Base-by-base conservation (phyloP, 73 alveolate species). In the Paramecium sonneborni region DNA sequence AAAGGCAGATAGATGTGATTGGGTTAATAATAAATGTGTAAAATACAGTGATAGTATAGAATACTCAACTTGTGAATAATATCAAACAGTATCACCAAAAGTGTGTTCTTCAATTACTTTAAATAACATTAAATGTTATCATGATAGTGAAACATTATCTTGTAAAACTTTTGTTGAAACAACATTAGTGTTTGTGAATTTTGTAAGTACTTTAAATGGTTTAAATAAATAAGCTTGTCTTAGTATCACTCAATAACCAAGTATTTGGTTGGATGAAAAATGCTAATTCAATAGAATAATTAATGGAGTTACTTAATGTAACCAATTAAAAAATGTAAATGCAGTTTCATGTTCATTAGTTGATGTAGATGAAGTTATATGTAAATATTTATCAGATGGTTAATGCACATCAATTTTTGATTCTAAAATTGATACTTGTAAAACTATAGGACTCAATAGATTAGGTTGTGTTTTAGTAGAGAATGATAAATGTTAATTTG, bases 191-290 rank as follows among this genome's bases (percentile, higher is more conserved):
- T 62, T 62, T 26, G 23, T 7, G 7, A 12, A 62, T 62, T 32
- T 30, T 30, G 84, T 62, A 3, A 62, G 84, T 62, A 62, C 84
- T 5, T 35, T 38, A 15, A 28, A 72, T 28, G 57, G 86, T 15
- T 72, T 72, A 38, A 72, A 72, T 72, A 72, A 34, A 72, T 32
- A 6, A 72, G 86, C 86, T 72, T 72, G 86, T 72, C 9, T 72
- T 11, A 72, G 55, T 35, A 35, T 35, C 18, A 38, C 55, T 1
- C 7, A 72, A 72, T 35, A 37, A 12, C 57, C 86, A n/a, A 35
- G 38, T 14, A 72, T 35, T 14, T 72, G 86, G 86, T 23, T 35
- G 41, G 20, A 72, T 12, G 57, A 38, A 15, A 18, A 32, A 34
- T 72, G 86, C 26, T 34, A 14, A 15, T 32, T 9, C 18, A 35